Evolutionary conservation across 2,329 filamentous ascomycete genomes (phyloP).

Genomic region (Ophiosphaerella narmari): DNA sequence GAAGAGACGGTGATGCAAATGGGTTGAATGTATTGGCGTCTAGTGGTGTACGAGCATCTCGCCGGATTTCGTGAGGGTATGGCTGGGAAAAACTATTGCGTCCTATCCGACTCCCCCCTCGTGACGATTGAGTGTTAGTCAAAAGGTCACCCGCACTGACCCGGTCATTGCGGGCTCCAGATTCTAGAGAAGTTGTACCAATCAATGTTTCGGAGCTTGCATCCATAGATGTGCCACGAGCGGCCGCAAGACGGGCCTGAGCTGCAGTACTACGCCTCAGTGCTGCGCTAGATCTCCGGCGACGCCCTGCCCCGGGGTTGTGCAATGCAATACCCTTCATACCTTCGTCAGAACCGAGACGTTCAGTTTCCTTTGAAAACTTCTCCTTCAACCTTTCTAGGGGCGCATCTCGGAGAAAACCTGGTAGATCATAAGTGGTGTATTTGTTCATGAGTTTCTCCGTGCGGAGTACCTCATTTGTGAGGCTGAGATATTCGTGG

Average conservation of each 20-base stretch:
- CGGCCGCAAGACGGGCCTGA: conserved; percentile 64
- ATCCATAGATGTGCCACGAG: conserved; percentile 46
- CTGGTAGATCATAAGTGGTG: conserved; percentile 88
- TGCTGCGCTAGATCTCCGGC: conserved; percentile 69
- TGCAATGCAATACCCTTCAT: conserved; percentile 95
- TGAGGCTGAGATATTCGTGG: conserved; percentile 90
- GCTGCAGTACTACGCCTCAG: conserved; percentile 79
- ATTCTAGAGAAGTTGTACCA: conserved; percentile 32
- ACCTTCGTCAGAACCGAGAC: conserved; percentile 77
- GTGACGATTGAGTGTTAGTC: conserved; percentile 73
- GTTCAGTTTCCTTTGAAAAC: conserved; percentile 82
- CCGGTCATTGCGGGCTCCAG: conserved; percentile 32
- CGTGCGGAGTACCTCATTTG: conserved; percentile 87
- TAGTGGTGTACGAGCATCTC: conserved; percentile 52
- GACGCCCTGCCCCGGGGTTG: conserved; percentile 70
- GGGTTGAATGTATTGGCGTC: conserved; percentile 50
- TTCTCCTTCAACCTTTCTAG: conserved; percentile 89
- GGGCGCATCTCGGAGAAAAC: conserved; percentile 82
- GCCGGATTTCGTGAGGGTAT: conserved; percentile 48
- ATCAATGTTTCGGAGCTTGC: conserved; percentile 21
- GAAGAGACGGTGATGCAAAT: conserved; percentile 41
- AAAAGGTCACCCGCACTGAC: conserved; percentile 71
- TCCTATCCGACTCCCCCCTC: conserved; percentile 59
- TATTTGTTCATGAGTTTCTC: conserved; percentile 94
- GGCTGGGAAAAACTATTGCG: conserved; percentile 55